phyloP scores from a whole-genome alignment of 1,284 basidiomycete species.

The Ustilago sp. region DNA sequence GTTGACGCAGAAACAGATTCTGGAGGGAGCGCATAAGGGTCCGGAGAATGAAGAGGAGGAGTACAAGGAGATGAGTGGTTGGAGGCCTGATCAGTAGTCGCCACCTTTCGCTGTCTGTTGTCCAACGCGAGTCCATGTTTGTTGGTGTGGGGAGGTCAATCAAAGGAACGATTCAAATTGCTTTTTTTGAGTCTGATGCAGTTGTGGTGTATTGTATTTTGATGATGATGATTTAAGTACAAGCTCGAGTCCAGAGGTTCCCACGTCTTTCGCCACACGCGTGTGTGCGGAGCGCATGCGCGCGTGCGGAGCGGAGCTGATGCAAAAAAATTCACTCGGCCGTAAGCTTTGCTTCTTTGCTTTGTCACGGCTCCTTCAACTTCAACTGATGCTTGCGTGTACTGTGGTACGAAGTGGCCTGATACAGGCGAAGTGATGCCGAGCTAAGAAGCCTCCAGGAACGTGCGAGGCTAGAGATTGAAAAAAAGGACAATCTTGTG shows the following conservation, averaged over 20 bases:
- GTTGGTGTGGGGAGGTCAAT: background rate
- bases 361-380: too few species aligned
- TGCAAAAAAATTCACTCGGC: too few species aligned
- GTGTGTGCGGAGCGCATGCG: too few species aligned
- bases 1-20: conserved; percentile 70
- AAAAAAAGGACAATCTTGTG: conserved; percentile 1
- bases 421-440: background rate
- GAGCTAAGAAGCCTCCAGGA: background rate
- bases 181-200: background rate
- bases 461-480: background rate
- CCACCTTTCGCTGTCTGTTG: background rate
- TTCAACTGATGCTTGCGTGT: background rate
- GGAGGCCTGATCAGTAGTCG: conserved; percentile 47
- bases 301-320: too few species aligned
- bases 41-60: conserved; percentile 68
- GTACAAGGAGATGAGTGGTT: conserved; percentile 61
- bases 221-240: too few species aligned
- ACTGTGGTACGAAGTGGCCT: background rate
- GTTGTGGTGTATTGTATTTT: too few species aligned
- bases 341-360: too few species aligned
- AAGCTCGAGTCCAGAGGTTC: too few species aligned
- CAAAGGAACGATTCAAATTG: background rate
- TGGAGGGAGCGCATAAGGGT: conserved; percentile 68
- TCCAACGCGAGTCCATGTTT: too few species aligned
- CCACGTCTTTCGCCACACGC: too few species aligned